Evolutionary conservation across 1,284 basidiomycete genomes (phyloP).

Genomic region (Microbotryum silenes-acaulis): DNA sequence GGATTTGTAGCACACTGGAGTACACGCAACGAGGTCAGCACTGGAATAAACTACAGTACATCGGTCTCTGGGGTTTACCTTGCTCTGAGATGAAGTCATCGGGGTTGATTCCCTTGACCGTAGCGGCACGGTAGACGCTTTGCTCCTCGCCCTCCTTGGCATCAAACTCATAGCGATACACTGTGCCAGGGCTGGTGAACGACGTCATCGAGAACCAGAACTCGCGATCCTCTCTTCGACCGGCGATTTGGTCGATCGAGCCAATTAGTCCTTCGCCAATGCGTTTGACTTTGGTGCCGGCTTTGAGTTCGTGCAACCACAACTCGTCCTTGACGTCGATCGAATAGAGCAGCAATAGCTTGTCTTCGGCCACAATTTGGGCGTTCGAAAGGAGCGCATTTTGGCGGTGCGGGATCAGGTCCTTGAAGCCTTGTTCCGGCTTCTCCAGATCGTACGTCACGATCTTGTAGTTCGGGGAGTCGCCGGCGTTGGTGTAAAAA

Average conservation of each 20-base stretch:
- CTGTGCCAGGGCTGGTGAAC: conserved; percentile 66
- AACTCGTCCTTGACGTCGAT: conserved; percentile 76
- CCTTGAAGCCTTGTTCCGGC: conserved; percentile 46
- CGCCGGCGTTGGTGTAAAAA: conserved; percentile 53
- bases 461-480: conserved; percentile 50
- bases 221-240: conserved; percentile 53
- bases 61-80: conserved; percentile 38
- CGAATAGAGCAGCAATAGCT: conserved; percentile 61
- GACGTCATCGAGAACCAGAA: conserved; percentile 62
- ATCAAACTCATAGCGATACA: conserved; percentile 57
- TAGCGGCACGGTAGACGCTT: conserved; percentile 55
- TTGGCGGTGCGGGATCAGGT: conserved; percentile 62
- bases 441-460: conserved; percentile 58
- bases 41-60: background rate
- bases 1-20: conserved; percentile 60
- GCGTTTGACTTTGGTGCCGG: conserved; percentile 53
- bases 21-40: conserved; percentile 28
- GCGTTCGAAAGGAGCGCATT: conserved; percentile 56
- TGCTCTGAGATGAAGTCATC: conserved; percentile 67
- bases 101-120: conserved; percentile 57
- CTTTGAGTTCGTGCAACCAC: conserved; percentile 57
- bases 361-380: conserved; percentile 52
- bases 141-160: conserved; percentile 48
- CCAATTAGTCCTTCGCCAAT: conserved; percentile 65
- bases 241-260: conserved; percentile 51